These are phyloP conservation scores for Paraphoma chrysanthemicola DNA, from an alignment of 2,329 filamentous ascomycete genomes.

Conservation along the genomic window DNA sequence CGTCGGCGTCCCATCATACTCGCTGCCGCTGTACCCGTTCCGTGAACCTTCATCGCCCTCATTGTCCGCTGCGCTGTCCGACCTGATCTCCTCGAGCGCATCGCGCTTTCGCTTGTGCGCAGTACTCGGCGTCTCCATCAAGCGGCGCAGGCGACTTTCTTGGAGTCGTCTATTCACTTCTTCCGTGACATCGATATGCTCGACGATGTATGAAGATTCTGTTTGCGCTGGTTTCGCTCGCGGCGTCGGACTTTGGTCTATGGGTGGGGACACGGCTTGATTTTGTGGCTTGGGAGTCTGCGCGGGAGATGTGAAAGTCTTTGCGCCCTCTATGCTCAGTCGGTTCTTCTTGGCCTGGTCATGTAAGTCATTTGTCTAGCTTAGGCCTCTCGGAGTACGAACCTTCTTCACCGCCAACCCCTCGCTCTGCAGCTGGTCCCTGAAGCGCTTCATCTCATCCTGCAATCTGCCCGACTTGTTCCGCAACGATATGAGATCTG, in stretches of 20 bases:
- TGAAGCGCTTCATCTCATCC: constrained; percentile 45
- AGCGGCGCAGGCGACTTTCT: constrained; percentile 36
- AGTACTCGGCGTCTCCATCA: constrained; percentile 42
- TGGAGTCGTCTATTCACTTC: constrained; percentile 41
- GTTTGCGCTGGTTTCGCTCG: constrained; percentile 16
- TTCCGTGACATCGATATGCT: constrained; percentile 41
- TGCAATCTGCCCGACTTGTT: constrained; percentile 41
- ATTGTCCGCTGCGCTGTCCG: constrained; percentile 21
- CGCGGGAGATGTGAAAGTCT: constrained; percentile 4
- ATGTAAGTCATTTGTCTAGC: neutral
- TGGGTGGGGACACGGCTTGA: constrained; percentile 20
- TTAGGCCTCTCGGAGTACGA: neutral
- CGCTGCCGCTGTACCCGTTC: constrained; percentile 12
- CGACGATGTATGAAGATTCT: constrained; percentile 26
- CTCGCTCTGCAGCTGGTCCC: constrained; percentile 35
- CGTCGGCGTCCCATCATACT: constrained; percentile 25
- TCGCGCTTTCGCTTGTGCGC: constrained; percentile 44
- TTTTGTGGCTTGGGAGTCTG: constrained; percentile 13
- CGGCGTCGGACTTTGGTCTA: constrained; percentile 20
- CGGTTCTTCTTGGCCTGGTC: constrained; percentile 26
- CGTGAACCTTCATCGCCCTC: constrained; percentile 16
- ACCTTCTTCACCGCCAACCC: constrained; percentile 36
- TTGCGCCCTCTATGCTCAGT: constrained; percentile 36
- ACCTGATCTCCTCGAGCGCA: constrained; percentile 26
- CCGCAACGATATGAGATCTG: constrained; percentile 40